A percentile compares a stretch with the other conserved stretches of the same genome.
These are phyloP conservation scores for Eugenia klotzschiana DNA, from an alignment of 441 rosid species.

Conservation along the genomic window DNA sequence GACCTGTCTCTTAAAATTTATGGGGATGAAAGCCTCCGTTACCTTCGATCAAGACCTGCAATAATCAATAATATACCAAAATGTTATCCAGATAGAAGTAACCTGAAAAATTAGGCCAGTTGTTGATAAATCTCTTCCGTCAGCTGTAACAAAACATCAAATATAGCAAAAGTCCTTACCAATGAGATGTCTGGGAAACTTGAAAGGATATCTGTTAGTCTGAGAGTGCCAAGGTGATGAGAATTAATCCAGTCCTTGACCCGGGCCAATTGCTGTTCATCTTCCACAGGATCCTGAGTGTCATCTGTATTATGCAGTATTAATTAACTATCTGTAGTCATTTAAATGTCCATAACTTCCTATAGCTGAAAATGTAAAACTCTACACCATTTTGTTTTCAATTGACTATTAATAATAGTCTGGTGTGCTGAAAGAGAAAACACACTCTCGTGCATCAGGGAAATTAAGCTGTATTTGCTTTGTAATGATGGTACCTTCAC, in stretches of 20 bases:
- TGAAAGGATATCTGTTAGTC: constrained; percentile 61
- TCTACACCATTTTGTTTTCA: not conserved
- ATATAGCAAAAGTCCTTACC: constrained; percentile 19
- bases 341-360: not conserved
- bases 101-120: not conserved
- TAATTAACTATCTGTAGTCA: not conserved
- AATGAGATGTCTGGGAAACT: constrained; percentile 70
- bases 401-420: not conserved
- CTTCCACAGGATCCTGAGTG: constrained; percentile 78
- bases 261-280: constrained; percentile 61
- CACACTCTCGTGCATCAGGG: not conserved
- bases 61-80: not conserved
- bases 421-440: not conserved
- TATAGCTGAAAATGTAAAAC: not conserved
- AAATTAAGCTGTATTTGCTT: not conserved
- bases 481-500: constrained; percentile 37
- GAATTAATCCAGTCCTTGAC: constrained; percentile 69
- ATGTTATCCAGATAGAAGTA: not conserved
- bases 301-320: constrained; percentile 21
- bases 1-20: not conserved
- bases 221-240: constrained; percentile 36
- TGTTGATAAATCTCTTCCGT: not conserved
- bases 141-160: not conserved
- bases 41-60: constrained; percentile 84
- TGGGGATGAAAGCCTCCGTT: constrained; percentile 6